These are phyloP conservation scores for Lachnellula suecica DNA, from an alignment of 2,329 filamentous ascomycete genomes.

Conservation along the genomic window DNA sequence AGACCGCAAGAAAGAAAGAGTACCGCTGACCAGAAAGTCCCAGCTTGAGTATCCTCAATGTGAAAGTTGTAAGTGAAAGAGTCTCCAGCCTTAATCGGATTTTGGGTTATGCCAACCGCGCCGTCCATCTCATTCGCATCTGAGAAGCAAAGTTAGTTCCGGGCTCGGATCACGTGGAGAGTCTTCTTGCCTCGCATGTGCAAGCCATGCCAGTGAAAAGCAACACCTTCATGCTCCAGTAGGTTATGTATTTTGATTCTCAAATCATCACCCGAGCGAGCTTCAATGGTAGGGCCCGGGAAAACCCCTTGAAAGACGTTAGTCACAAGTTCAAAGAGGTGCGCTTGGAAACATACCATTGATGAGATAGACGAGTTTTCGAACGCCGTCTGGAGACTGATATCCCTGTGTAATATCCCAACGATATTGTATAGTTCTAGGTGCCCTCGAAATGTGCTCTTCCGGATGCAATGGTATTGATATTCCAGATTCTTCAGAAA, in stretches of 20 bases:
- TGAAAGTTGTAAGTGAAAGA: conserved; percentile 8
- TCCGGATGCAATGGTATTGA: conserved; percentile 38
- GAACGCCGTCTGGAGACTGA: conserved; percentile 45
- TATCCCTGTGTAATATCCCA: conserved; percentile 40
- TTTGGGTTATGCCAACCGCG: conserved; percentile 12
- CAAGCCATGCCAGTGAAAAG: conserved; percentile 48
- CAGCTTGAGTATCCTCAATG: conserved; percentile 2
- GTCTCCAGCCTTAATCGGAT: background rate
- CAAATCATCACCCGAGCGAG: conserved; percentile 44
- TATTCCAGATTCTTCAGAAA: background rate
- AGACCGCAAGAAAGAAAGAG: no score
- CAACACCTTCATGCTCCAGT: conserved; percentile 37
- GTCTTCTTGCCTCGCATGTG: conserved; percentile 37
- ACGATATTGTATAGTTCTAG: conserved; percentile 32
- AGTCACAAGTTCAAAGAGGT: background rate
- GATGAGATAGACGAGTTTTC: conserved; percentile 46
- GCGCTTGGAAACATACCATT: conserved; percentile 37
- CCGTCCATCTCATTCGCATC: conserved; percentile 22
- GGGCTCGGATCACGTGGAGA: background rate
- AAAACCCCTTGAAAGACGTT: conserved; percentile 29
- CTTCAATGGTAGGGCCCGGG: conserved; percentile 48
- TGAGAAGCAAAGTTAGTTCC: background rate
- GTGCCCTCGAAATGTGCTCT: conserved; percentile 37
- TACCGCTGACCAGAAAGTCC: conserved; percentile 8
- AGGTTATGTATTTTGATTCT: conserved; percentile 42